These are phyloP conservation scores for Helichrysum umbraculigerum DNA, from an alignment of 129 eudicot genomes.

Conservation along the genomic window DNA sequence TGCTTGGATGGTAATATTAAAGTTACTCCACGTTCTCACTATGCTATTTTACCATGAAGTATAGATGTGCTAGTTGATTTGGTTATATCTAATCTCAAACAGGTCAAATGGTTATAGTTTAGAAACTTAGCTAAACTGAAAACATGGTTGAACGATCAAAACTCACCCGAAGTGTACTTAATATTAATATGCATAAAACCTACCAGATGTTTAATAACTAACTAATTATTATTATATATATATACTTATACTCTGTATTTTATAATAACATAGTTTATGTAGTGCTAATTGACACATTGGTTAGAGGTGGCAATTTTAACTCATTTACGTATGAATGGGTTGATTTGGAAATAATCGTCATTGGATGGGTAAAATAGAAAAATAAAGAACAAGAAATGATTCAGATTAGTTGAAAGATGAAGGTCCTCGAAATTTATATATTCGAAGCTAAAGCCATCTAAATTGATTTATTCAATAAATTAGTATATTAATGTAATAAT, in stretches of 20 bases:
- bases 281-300: no score
- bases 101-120: neutral
- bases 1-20: conserved; percentile 78
- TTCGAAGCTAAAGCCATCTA: neutral
- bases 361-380: no score
- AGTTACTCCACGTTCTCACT: neutral
- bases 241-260: no score
- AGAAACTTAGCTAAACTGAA: neutral
- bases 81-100: neutral
- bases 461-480: neutral
- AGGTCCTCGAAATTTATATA: no score
- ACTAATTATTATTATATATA: no score
- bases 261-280: no score
- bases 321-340: no score
- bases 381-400: no score
- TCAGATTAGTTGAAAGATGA: no score
- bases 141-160: conserved; percentile 7
- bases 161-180: neutral
- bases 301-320: neutral
- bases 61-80: neutral
- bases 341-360: no score
- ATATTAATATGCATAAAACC: no score
- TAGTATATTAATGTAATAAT: neutral
- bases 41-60: neutral
- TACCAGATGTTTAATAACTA: no score